phyloP scores from a whole-genome alignment of 2,329 filamentous ascomycete species.

The Beauveria australis region DNA sequence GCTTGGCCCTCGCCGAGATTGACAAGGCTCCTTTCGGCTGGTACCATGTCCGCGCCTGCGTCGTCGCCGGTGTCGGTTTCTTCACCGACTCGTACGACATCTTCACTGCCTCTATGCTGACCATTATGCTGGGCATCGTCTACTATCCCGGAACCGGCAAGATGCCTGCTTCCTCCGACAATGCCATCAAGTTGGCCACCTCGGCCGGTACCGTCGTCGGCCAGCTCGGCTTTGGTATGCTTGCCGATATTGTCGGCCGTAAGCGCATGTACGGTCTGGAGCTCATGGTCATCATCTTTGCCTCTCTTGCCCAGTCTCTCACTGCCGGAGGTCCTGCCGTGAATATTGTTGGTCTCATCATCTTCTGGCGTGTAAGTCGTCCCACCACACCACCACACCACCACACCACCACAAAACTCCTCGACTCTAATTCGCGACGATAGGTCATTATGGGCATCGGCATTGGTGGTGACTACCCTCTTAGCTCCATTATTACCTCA shows the following conservation, averaged over 20 bases:
- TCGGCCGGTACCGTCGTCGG: slow-evolving; percentile 78
- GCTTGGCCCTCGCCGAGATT: slow-evolving; percentile 72
- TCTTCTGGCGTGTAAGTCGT: slow-evolving; percentile 58
- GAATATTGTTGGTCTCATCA: slow-evolving; percentile 56
- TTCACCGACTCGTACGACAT: slow-evolving; percentile 83
- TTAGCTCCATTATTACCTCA: slow-evolving; percentile 76
- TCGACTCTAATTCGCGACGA: neutral
- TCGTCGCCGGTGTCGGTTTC: slow-evolving; percentile 79
- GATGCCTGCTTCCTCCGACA: slow-evolving; percentile 62
- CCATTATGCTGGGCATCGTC: slow-evolving; percentile 70
- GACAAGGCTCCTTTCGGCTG: slow-evolving; percentile 77
- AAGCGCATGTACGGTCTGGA: slow-evolving; percentile 69
- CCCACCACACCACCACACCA: neutral
- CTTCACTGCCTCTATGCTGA: slow-evolving; percentile 67
- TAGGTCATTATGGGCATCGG: slow-evolving; percentile 53
- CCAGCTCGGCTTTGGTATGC: slow-evolving; percentile 69
- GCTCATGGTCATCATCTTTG: slow-evolving; percentile 72
- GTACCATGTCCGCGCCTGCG: slow-evolving; percentile 71
- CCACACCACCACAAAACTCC: fast-evolving
- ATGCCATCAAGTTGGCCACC: slow-evolving; percentile 77
- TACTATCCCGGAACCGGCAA: slow-evolving; percentile 54
- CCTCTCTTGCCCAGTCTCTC: slow-evolving; percentile 64
- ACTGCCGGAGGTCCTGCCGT: slow-evolving; percentile 55
- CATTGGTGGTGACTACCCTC: slow-evolving; percentile 58
- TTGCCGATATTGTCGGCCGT: slow-evolving; percentile 70